phyloP scores from a whole-genome alignment of 768 basidiomycete genomes.

The Rhizopogon roseolus region DNA sequence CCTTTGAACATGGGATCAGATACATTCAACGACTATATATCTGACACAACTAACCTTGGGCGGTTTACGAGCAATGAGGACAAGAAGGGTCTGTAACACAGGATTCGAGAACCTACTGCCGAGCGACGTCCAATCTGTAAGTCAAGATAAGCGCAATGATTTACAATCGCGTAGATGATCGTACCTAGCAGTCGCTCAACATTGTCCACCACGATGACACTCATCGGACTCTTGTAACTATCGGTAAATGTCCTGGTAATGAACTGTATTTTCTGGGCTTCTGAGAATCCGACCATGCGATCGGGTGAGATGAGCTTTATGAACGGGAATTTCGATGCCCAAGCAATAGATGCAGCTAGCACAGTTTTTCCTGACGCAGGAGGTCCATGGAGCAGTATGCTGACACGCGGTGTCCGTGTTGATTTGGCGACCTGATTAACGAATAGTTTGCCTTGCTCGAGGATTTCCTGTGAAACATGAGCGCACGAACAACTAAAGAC shows the following conservation, averaged over 20 bases:
- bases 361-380: constrained; percentile 94
- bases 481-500: constrained; percentile 1
- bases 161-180: constrained; percentile 13
- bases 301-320: constrained; percentile 97
- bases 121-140: constrained; percentile 90
- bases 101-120: constrained; percentile 96
- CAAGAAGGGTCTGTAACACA: constrained; percentile 85
- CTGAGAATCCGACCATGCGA: constrained; percentile 95
- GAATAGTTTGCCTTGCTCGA: constrained; percentile 82
- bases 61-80: constrained; percentile 82
- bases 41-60: constrained; percentile 66
- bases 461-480: constrained; percentile 55
- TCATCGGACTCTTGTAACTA: constrained; percentile 95
- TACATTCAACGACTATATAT: not conserved
- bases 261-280: constrained; percentile 83
- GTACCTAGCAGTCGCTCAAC: constrained; percentile 88
- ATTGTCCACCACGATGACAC: constrained; percentile 93
- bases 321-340: constrained; percentile 92
- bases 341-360: constrained; percentile 88
- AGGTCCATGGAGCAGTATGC: constrained; percentile 83
- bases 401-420: constrained; percentile 87
- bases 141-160: not conserved
- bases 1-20: constrained; percentile 39
- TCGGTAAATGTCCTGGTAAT: constrained; percentile 93
- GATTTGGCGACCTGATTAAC: constrained; percentile 93